Conservation (phyloP, 2,329 filamentous ascomycete genomes). For the Pseudogymnoascus sp. region DNA sequence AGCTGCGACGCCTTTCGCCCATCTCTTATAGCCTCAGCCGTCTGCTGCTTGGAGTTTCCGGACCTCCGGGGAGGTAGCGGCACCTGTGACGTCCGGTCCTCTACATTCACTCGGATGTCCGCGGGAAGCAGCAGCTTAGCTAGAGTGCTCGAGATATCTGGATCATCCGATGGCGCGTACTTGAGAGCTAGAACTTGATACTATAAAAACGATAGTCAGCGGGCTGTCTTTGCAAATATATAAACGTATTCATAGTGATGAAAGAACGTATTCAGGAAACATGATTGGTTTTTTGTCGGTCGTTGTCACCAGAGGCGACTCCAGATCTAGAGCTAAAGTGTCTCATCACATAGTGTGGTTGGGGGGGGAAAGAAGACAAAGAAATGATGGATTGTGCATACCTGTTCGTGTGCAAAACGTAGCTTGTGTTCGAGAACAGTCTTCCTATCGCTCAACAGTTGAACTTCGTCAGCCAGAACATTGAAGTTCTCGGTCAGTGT, state of each 20-base stretch:
- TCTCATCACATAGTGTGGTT: conserved; percentile 35
- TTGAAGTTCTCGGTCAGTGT: conserved; percentile 56
- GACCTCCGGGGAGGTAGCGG: conserved; percentile 24
- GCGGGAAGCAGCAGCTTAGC: conserved; percentile 57
- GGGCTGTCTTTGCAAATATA: conserved; percentile 12
- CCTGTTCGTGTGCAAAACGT: conserved; percentile 57
- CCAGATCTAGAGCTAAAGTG: conserved; percentile 75
- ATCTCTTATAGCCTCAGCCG: conserved; percentile 56
- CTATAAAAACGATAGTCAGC: conserved; percentile 34
- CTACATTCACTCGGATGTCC: conserved; percentile 24
- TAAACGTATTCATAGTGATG: conserved; percentile 15
- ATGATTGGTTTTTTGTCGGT: conserved; percentile 51
- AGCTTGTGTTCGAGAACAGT: conserved; percentile 59
- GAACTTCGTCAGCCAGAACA: conserved; percentile 55
- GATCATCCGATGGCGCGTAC: conserved; percentile 50
- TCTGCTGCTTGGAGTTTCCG: conserved; percentile 41
- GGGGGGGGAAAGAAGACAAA: conserved; percentile 7
- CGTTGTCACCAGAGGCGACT: conserved; percentile 52
- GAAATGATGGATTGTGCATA: conserved; percentile 31
- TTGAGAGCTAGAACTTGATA: conserved; percentile 59
- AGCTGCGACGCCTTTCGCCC: conserved; percentile 50
- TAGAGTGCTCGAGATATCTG: conserved; percentile 58
- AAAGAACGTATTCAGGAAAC: conserved; percentile 36
- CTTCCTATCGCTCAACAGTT: conserved; percentile 53
- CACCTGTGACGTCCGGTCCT: conserved; percentile 23